Percentiles rank a stretch among this genome's conserved stretches.
Evolutionary conservation across 306 rosid genomes (phyloP).

Genomic region (Prunus armeniaca): DNA sequence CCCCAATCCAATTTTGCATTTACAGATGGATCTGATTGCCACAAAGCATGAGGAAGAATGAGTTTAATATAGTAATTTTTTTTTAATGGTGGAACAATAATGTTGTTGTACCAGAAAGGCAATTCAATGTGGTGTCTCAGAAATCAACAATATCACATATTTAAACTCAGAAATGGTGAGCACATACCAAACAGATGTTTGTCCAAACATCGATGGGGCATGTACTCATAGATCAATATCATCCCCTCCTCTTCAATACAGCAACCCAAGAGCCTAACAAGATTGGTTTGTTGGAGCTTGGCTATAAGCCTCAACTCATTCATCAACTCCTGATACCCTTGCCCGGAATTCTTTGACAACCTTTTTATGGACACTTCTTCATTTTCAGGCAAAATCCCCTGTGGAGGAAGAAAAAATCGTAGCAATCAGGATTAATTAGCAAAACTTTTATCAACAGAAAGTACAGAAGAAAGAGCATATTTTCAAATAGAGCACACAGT

Average conservation of each 20-base stretch:
- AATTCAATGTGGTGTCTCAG: neutral
- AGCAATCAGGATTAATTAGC: neutral
- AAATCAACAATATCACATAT: neutral
- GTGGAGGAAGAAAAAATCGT: neutral
- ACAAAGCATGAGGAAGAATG: neutral
- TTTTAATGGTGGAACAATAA: neutral
- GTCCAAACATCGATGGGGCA: slow-evolving; percentile 53
- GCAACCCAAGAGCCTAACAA: slow-evolving; percentile 47
- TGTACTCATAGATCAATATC: slow-evolving; percentile 44
- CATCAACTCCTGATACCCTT: slow-evolving; percentile 45
- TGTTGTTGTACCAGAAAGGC: neutral
- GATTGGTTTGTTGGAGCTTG: slow-evolving; percentile 49
- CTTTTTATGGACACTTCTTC: slow-evolving; percentile 46
- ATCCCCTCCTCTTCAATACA: slow-evolving; percentile 40
- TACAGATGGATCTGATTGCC: neutral
- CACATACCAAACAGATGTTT: slow-evolving; percentile 39
- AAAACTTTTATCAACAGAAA: neutral
- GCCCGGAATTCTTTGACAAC: slow-evolving; percentile 39
- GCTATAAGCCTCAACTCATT: slow-evolving; percentile 44
- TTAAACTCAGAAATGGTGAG: neutral
- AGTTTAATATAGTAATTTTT: neutral
- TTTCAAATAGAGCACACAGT: neutral
- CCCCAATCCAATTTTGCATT: slow-evolving; percentile 32
- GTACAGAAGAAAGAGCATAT: neutral
- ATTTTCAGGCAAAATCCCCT: slow-evolving; percentile 37